Percentiles rank a stretch among this genome's conserved stretches.
Conservation (phyloP, 2,329 filamentous ascomycete species). For the Aureobasidium mangrovei region DNA sequence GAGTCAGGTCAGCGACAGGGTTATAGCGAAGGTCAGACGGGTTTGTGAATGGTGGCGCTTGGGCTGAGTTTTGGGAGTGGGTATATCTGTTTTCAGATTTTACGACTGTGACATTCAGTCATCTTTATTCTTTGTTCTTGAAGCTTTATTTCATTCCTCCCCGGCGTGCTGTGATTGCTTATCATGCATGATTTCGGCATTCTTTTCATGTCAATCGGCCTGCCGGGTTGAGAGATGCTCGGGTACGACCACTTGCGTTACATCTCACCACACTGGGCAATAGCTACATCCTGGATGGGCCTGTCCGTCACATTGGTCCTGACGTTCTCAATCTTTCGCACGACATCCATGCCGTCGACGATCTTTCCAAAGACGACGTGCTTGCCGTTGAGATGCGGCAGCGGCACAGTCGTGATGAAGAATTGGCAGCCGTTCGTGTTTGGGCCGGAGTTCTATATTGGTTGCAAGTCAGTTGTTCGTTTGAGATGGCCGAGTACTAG, state of each 20-base stretch:
- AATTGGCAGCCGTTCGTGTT: slow-evolving; percentile 95
- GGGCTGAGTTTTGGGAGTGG: not conserved
- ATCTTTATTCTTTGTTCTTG: no score
- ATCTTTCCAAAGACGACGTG: slow-evolving; percentile 95
- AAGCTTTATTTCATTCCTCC: no score
- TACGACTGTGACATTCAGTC: not conserved
- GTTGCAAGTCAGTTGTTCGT: not conserved
- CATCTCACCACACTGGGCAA: slow-evolving; percentile 91
- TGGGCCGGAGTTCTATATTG: slow-evolving; percentile 67
- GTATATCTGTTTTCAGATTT: not conserved
- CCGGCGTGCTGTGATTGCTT: no score
- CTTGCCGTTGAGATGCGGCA: slow-evolving; percentile 82
- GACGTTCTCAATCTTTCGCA: slow-evolving; percentile 85
- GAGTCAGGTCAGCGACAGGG: not conserved
- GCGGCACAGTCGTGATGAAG: slow-evolving; percentile 86
- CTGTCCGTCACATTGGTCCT: slow-evolving; percentile 66
- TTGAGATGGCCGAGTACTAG: not conserved
- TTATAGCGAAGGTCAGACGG: not conserved
- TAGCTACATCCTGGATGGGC: slow-evolving; percentile 74
- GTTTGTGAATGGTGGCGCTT: not conserved
- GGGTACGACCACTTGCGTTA: slow-evolving; percentile 30
- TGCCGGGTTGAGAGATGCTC: no score
- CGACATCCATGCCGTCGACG: slow-evolving; percentile 79
- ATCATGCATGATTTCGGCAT: no score
- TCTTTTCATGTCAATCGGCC: no score